These are phyloP conservation scores for Lentinula novae-zelandiae DNA, from an alignment of 1,284 basidiomycete genomes.

Conservation along the genomic window DNA sequence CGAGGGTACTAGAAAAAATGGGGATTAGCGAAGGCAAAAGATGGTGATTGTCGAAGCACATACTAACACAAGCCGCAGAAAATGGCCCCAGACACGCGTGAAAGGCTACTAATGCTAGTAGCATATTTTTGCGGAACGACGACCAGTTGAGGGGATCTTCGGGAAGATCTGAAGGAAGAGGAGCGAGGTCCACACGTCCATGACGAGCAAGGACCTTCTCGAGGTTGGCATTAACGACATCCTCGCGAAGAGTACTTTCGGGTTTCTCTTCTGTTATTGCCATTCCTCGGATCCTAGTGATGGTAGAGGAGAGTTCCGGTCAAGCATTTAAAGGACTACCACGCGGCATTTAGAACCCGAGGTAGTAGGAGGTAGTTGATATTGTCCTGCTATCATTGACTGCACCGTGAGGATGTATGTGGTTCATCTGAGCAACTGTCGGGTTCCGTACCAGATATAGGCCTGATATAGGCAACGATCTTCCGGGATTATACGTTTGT, in stretches of 20 bases:
- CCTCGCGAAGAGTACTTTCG: neutral
- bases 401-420: too few species aligned
- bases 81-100: constrained; percentile 5
- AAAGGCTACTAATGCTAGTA: neutral
- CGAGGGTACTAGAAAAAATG: neutral
- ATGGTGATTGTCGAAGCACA: neutral
- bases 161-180: constrained; percentile 2
- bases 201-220: neutral
- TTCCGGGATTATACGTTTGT: neutral
- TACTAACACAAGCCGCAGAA: constrained; percentile 1
- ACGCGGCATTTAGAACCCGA: neutral
- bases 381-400: neutral
- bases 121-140: constrained; percentile 2
- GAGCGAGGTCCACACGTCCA: constrained; percentile 2
- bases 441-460: neutral
- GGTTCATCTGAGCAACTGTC: neutral
- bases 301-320: neutral
- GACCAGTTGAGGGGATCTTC: constrained; percentile 5
- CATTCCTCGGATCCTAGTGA: neutral
- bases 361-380: neutral
- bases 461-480: too few species aligned
- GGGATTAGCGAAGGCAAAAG: neutral
- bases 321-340: neutral
- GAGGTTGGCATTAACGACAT: neutral
- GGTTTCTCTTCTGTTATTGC: neutral